Evolutionary conservation across 2,329 filamentous ascomycete genomes (phyloP).

Genomic region (Cercospora nicotianae): DNA sequence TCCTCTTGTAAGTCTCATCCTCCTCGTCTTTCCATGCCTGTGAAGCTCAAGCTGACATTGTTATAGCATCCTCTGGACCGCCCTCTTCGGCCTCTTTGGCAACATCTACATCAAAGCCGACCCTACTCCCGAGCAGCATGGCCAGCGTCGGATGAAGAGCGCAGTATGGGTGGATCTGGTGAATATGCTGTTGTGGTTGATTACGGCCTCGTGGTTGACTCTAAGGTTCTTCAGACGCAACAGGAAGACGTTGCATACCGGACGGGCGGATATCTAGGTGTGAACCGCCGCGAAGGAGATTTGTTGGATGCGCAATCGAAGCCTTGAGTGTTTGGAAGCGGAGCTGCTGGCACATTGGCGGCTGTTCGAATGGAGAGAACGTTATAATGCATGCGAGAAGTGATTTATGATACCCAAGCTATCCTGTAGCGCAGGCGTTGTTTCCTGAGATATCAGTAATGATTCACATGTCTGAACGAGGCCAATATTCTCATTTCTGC

Average conservation of each 20-base stretch:
- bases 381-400: not conserved
- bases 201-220: constrained; percentile 58
- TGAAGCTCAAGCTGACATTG: not conserved
- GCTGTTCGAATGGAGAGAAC: not conserved
- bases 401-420: constrained; percentile 8
- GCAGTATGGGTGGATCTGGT: constrained; percentile 80
- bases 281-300: not conserved
- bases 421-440: not conserved
- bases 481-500: not conserved
- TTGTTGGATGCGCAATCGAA: not conserved
- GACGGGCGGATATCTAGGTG: constrained; percentile 37
- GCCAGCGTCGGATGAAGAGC: constrained; percentile 75
- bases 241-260: constrained; percentile 41
- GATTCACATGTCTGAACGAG: not conserved
- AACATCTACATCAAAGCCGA: constrained; percentile 74
- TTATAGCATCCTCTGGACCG: constrained; percentile 68
- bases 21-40: not conserved
- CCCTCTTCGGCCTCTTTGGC: constrained; percentile 80
- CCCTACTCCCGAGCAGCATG: constrained; percentile 52
- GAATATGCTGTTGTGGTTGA: constrained; percentile 74
- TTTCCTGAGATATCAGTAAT: not conserved
- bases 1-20: constrained; percentile 58
- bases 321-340: not conserved
- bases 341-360: not conserved
- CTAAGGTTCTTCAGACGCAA: constrained; percentile 61